Evolutionary conservation across 139 green algal species (phyloP).

Genomic region (Penium margaritaceum): DNA sequence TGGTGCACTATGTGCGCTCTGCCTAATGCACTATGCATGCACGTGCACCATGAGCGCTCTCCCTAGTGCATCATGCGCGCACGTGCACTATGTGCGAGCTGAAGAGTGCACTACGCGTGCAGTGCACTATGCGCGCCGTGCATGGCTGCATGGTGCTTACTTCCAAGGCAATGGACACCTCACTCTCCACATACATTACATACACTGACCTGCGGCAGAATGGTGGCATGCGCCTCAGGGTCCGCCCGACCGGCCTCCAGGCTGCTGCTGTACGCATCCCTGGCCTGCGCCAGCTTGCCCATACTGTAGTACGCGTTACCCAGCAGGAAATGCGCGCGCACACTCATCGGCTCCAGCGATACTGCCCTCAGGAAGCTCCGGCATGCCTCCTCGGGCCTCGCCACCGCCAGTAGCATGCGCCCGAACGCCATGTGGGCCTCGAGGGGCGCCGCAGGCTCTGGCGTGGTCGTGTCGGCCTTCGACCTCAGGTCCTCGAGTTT

Average conservation of each 20-base stretch:
- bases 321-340: conserved; percentile 57
- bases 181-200: too few relatives aligned
- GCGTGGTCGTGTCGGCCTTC: too few relatives aligned
- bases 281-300: conserved; percentile 45
- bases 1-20: too few relatives aligned
- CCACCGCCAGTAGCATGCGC: conserved; percentile 32
- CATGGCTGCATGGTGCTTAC: too few relatives aligned
- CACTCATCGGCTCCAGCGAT: conserved; percentile 40
- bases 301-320: conserved; percentile 60
- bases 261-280: conserved; percentile 23
- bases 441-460: too few relatives aligned
- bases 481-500: too few relatives aligned
- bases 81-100: background rate
- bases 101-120: background rate
- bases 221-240: conserved; percentile 7
- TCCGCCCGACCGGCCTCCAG: conserved; percentile 29
- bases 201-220: conserved; percentile 40
- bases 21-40: too few relatives aligned
- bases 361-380: conserved; percentile 52
- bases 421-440: conserved; percentile 65
- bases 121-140: too few relatives aligned
- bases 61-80: background rate
- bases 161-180: too few relatives aligned
- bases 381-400: conserved; percentile 14
- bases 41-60: too few relatives aligned